Evolutionary conservation across 495 filamentous ascomycete genomes (phyloP), one percentile per base, ranked within the genome.

Genomic region (Geopyxis carbonaria): DNA sequence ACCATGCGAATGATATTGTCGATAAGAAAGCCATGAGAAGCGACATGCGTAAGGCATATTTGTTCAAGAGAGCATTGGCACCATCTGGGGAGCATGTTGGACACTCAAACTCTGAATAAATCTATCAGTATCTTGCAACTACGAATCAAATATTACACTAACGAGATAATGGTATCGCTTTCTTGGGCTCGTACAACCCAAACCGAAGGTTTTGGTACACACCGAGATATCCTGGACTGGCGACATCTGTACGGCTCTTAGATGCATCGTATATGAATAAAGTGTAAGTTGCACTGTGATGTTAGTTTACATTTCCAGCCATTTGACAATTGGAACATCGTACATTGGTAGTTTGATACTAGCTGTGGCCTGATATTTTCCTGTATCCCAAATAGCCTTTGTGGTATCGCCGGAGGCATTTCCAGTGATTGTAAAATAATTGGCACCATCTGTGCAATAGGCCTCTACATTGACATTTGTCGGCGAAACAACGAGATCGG

Each of bases 1-100:
- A 94, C 79, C 83, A 93, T 35, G 80, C 80, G 56, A 93, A 92
- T 31, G 81, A 82, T 20, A 79, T 45, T 9, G 93, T 61, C 5
- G 85, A 93, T 31, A 89, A 61, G 14, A 68, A 44, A 29, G 68
- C 71, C 80, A 91, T 91, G 35, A 72, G 69, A 31, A 87, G 39
- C 38, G 78, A 67, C 43, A 82, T 78, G 31, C 76, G 73, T 5
- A 95, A 47, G 2, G 75, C 76, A 42, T 74, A 66, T 28, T 62
- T 61, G 31, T 86, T 76, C 45, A 73, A 13, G 14, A 32, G 14
- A 7, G 45, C 35, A 10, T 42, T 39, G 31, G 31, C 75, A 76
- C 31, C 59, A 74, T 28, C 70, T 66, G 73, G 48, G 5, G 41
- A 21, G 22, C 42, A 46, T 29, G 46, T 42, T 9, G 43, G 21